These are phyloP conservation scores for Stagonosporopsis chrysanthemi DNA, from an alignment of 2,329 filamentous ascomycete genomes.

Conservation along the genomic window DNA sequence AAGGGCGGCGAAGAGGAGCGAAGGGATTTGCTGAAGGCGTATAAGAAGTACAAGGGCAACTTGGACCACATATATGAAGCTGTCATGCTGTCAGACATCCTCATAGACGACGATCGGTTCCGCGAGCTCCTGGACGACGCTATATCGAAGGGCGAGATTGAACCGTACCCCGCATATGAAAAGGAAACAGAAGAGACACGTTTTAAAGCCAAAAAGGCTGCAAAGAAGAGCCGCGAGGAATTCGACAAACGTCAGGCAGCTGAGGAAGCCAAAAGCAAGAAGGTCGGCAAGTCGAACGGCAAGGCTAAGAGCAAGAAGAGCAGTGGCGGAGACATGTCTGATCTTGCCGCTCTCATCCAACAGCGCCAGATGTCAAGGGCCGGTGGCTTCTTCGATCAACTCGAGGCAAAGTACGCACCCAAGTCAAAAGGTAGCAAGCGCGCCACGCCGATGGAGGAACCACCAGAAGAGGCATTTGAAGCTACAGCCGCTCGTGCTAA, in stretches of 20 bases:
- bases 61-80: slow-evolving; percentile 79
- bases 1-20: slow-evolving; percentile 87
- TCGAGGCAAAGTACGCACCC: slow-evolving; percentile 48
- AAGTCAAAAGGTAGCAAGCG: slow-evolving; percentile 57
- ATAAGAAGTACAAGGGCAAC: slow-evolving; percentile 74
- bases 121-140: slow-evolving; percentile 80
- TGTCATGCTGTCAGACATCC: slow-evolving; percentile 85
- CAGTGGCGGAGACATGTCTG: slow-evolving; percentile 43
- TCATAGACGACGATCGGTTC: slow-evolving; percentile 87
- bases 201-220: slow-evolving; percentile 41
- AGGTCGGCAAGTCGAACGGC: slow-evolving; percentile 56
- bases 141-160: slow-evolving; percentile 73
- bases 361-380: slow-evolving; percentile 45
- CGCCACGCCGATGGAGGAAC: slow-evolving; percentile 57
- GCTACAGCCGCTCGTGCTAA: slow-evolving; percentile 40
- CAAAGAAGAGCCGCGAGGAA: slow-evolving; percentile 49
- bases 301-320: slow-evolving; percentile 42
- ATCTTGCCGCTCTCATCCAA: slow-evolving; percentile 49
- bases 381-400: slow-evolving; percentile 45
- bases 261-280: slow-evolving; percentile 66
- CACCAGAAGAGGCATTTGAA: slow-evolving; percentile 68
- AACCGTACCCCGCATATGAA: slow-evolving; percentile 72
- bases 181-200: slow-evolving; percentile 62
- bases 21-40: slow-evolving; percentile 77
- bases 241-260: slow-evolving; percentile 60